Percentiles rank a stretch among this genome's conserved stretches.
Evolutionary conservation across 2,329 filamentous ascomycete genomes (phyloP).

Genomic region (Emmonsiellopsis sp.): DNA sequence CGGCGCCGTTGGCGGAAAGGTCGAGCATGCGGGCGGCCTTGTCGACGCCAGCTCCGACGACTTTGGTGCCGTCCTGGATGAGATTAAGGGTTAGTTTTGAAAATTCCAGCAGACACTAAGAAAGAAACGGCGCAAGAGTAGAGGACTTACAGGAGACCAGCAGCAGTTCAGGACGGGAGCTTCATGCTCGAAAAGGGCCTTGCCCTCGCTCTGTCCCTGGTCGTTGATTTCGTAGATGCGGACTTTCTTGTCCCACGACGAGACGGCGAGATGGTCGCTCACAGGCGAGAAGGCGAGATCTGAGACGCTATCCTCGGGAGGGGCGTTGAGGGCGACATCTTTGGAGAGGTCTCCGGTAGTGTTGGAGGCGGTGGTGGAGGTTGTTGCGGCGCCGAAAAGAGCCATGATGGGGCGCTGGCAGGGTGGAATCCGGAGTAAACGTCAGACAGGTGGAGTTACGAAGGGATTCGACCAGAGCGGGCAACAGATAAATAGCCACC

Average conservation of each 20-base stretch:
- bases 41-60: conserved; percentile 81
- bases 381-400: conserved; percentile 28
- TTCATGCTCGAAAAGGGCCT: conserved; percentile 77
- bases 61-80: conserved; percentile 73
- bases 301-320: conserved; percentile 82
- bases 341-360: conserved; percentile 86
- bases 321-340: conserved; percentile 69
- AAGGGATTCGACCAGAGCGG: background rate
- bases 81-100: conserved; percentile 6
- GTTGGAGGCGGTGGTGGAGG: conserved; percentile 42
- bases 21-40: conserved; percentile 87
- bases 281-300: conserved; percentile 73
- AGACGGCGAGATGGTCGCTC: conserved; percentile 74
- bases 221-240: conserved; percentile 86
- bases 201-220: conserved; percentile 71
- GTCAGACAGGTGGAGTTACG: background rate
- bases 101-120: too few species aligned
- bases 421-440: too few species aligned
- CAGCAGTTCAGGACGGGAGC: conserved; percentile 75
- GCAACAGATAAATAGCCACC: background rate
- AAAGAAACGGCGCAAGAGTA: background rate
- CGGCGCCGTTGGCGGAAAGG: conserved; percentile 50
- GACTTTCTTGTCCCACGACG: conserved; percentile 97
- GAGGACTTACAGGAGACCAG: conserved; percentile 68
- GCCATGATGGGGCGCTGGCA: background rate